phyloP scores from a whole-genome alignment of 2,329 filamentous ascomycete genomes.

The Xylariaceae sp. region DNA sequence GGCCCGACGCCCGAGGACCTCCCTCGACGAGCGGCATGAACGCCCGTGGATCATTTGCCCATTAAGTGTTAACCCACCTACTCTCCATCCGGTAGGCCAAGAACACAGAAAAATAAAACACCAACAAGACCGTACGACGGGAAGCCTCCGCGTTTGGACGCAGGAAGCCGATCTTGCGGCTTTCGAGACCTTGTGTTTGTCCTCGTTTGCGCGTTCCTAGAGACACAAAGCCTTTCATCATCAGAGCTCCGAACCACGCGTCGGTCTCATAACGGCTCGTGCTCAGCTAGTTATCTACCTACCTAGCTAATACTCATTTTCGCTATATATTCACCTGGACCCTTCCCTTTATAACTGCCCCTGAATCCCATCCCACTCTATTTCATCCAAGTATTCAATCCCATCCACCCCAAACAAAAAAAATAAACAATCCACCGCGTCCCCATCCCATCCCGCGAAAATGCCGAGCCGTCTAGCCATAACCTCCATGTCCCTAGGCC shows the following conservation, averaged over 20 bases:
- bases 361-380: neutral
- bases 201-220: conserved; percentile 4
- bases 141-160: conserved; percentile 15
- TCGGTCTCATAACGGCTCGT: conserved; percentile 7
- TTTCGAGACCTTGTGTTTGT: conserved; percentile 12
- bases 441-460: too few relatives aligned
- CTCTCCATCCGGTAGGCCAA: too few relatives aligned
- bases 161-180: conserved; percentile 20
- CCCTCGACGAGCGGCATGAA: neutral
- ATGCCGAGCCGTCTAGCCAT: conserved; percentile 61
- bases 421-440: conserved; percentile 20
- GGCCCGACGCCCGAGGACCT: neutral
- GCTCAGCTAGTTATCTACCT: neutral
- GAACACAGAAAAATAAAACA: neutral
- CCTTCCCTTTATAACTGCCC: neutral
- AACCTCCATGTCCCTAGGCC: conserved; percentile 72
- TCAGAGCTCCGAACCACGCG: too few relatives aligned
- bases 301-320: too few relatives aligned
- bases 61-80: too few relatives aligned
- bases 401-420: neutral
- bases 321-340: neutral
- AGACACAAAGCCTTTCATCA: too few relatives aligned
- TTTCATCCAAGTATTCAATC: too few relatives aligned
- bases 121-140: conserved; percentile 5
- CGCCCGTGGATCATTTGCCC: neutral